Evolutionary conservation across 371 early-diverging fungal genomes (phyloP), one percentile per base, ranked within the genome.

Genomic region (Batkoa obscura): DNA sequence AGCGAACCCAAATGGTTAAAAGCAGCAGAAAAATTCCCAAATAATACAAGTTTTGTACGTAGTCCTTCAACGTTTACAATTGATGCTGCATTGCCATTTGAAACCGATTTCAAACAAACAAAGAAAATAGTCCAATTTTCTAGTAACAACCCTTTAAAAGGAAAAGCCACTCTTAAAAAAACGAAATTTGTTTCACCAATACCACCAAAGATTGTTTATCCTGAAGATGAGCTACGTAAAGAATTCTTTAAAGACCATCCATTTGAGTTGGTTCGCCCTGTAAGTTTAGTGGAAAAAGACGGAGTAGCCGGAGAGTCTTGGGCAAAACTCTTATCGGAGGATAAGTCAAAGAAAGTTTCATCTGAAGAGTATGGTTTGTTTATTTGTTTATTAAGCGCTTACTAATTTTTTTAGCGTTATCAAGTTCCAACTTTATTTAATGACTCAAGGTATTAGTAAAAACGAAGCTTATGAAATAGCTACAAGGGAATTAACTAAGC

Each of bases 211-310:
- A 88, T 92, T 49, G 79, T 74, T 33, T 92, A 88, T 60, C 87
- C 87, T n/a, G 90, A 90, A 69, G 93, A 92, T 65, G 62, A 62
- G 59, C 71, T 92, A 55, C 78, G 93, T 60, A 63, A 73, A 55
- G 77, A 74, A 50, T 92, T 92, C 62, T 92, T 84, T 67, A 72
- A 74, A 60, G 84, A 88, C 70, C 93, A 92, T 64, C 90, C 90
- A 17, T 86, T 81, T 64, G 93, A 92, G 69, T 66, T 81, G 57
- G 64, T 73, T 30, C 72, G 83, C 56, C 88, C 90, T 32, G 65
- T 73, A 35, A 61, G 72, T 5, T 60, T 86, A 47, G 72, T 79
- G 1, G 83, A 84, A 63, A 67, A 68, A 30, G 70, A 72, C 6
- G 64, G 32, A 9, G 13, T 66, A 8, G 73, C 63, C 56, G 61